Evolutionary conservation across 345 rosid genomes (phyloP), one percentile per base, ranked within the genome.

Genomic region (Salix purpurea): DNA sequence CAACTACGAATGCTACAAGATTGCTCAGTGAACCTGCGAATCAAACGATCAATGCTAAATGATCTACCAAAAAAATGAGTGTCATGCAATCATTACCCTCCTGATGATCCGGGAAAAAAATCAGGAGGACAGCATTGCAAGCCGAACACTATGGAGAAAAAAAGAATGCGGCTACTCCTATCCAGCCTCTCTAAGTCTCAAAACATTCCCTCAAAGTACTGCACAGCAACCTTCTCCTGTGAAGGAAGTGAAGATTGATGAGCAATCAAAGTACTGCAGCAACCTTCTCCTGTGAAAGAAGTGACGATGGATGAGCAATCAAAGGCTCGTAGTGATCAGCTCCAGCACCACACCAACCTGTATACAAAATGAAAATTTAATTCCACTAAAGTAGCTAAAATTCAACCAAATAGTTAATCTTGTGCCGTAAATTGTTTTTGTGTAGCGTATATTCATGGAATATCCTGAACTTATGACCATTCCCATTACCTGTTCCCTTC

Each of bases 311-410:
- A 68, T 80, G 87, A 30, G 97, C 97, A 7, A 94, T 84, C 82
- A 96, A 79, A 9, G 99, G 98, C 77, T 96, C 99, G 34, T 96
- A 96, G 79, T 96, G 99, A 81, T 96, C 99, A 39, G 97, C 97
- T 65, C 99, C 99, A 1, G 96, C 99, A 60, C 93, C 97, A 67
- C 97, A 96, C 99, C 98, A 96, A 26, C 98, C 98, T 96, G 88
- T 37, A 34, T 2, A 65, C 30, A 37, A 65, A 16, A 13, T 39
- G 30, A 36, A 39, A 8, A 64, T 3, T 4, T 19, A 67, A 23
- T n/a, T 72, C 13, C 28, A 28, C 64, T 3, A 48, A 73, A 56
- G 60, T 28, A 36, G 12, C 69, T 54, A 16, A 32, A 48, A 30
- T 46, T 44, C 48, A 67, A 69, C 26, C 9, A 36, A 7, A 52